A percentile compares a stretch with the other conserved stretches of the same genome.
Conservation (phyloP, 2,329 filamentous ascomycete genomes). For the Onygenales sp. region DNA sequence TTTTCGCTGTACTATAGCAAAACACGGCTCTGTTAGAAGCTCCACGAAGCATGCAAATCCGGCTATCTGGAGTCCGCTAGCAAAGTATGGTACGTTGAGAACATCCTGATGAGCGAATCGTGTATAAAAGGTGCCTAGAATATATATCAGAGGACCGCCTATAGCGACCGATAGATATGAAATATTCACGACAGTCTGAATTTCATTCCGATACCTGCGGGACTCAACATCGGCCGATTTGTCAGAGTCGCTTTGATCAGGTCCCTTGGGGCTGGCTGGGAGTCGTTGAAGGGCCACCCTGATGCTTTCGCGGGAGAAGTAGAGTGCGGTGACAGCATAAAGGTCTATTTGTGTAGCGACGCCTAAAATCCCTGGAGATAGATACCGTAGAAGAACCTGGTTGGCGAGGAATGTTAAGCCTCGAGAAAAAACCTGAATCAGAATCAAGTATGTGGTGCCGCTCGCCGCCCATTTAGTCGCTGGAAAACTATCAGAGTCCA, state of each 20-base stretch:
- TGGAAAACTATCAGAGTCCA: not conserved
- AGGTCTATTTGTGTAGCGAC: slow-evolving; percentile 85
- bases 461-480: slow-evolving; percentile 36
- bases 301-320: slow-evolving; percentile 85
- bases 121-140: slow-evolving; percentile 61
- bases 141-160: slow-evolving; percentile 54
- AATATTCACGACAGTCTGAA: slow-evolving; percentile 77
- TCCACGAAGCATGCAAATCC: slow-evolving; percentile 57
- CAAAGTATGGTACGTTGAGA: slow-evolving; percentile 53
- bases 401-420: slow-evolving; percentile 85
- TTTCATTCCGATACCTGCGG: slow-evolving; percentile 21
- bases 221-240: slow-evolving; percentile 16
- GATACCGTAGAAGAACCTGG: slow-evolving; percentile 76
- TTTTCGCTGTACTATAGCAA: slow-evolving; percentile 75
- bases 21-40: slow-evolving; percentile 76
- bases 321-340: slow-evolving; percentile 85
- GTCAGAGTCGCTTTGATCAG: slow-evolving; percentile 10
- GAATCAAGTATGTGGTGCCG: slow-evolving; percentile 76
- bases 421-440: slow-evolving; percentile 79
- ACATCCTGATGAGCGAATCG: slow-evolving; percentile 42
- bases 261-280: slow-evolving; percentile 18
- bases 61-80: slow-evolving; percentile 45
- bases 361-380: slow-evolving; percentile 77
- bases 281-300: slow-evolving; percentile 86
- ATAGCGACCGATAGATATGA: slow-evolving; percentile 68